phyloP scores from a whole-genome alignment of 805 yeast genomes.

The Candida odintsovae region DNA sequence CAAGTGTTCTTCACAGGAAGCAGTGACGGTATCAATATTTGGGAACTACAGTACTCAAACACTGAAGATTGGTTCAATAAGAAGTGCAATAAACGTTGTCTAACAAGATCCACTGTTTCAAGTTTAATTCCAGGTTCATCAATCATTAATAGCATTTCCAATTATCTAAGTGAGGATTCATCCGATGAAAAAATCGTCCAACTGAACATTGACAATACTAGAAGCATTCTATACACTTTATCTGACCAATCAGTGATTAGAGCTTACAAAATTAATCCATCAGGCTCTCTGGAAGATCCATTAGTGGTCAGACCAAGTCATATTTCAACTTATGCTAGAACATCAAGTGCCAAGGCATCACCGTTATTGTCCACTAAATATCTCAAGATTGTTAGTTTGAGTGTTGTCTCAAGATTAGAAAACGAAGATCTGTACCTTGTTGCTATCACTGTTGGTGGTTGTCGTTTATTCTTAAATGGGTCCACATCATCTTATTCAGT shows the following conservation, averaged over 20 bases:
- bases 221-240: constrained; percentile 74
- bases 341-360: constrained; percentile 42
- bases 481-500: constrained; percentile 28
- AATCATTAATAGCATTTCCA: constrained; percentile 29
- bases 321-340: constrained; percentile 33
- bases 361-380: constrained; percentile 51
- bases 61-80: constrained; percentile 84
- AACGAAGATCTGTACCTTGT: constrained; percentile 66
- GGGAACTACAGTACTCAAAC: constrained; percentile 83
- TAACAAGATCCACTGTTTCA: constrained; percentile 61
- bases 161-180: constrained; percentile 23
- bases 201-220: constrained; percentile 67
- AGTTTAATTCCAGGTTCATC: constrained; percentile 40
- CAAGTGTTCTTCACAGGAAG: constrained; percentile 83
- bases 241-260: constrained; percentile 79
- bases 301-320: constrained; percentile 30
- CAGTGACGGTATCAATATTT: constrained; percentile 70
- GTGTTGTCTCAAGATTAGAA: constrained; percentile 56
- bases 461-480: constrained; percentile 56
- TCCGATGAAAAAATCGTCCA: constrained; percentile 56
- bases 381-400: constrained; percentile 57
- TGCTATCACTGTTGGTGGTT: constrained; percentile 80
- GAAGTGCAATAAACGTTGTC: constrained; percentile 76
- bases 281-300: constrained; percentile 38
- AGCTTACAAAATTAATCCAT: constrained; percentile 55